Evolutionary conservation across 2,329 filamentous ascomycete genomes (phyloP), one percentile per base, ranked within the genome.

Genomic region (Neophaeococcomyces aloes): DNA sequence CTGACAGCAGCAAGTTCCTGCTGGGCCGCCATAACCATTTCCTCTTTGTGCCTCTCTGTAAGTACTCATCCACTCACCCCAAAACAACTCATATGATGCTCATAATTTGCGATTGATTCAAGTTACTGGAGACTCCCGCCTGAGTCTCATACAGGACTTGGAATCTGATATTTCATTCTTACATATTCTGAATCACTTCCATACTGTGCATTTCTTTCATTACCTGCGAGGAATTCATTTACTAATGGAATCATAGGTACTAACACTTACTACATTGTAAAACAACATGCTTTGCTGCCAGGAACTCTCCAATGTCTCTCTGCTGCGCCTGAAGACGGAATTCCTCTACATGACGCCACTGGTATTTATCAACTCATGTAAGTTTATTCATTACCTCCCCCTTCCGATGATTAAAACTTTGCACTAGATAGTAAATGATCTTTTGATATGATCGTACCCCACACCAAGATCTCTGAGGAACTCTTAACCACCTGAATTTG

Each of bases 101-200:
- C 39, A 84, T 86, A 94, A 94, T 95, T 95, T 95, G 87, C 88
- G 87, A 89, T 89, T 93, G 87, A 95, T 83, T 25, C 76, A 73
- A 69, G 65, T 66, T 66, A 71, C 70, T 78, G 88, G 86, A 86
- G 74, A 70, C 83, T 79, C 86, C 82, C 83, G 87, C 88, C 87
- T 78, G 87, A 79, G 84, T 75, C 72, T 83, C 81, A 75, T 81
- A 87, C 80, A 81, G 73, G 69, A 62, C 68, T 70, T 75, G 69
- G 76, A 65, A 71, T 58, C 61, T 94, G 87, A 94, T 83, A 93
- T 85, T 87, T 68, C 80, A 78, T 77, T 89, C 87, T 94, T 94
- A 94, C 87, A 94, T 94, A 94, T 94, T 86, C 87, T 94, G 87
- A 94, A 64, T 17, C 21, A 19, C 15, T 18, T 30, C 7, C 27